phyloP scores from a whole-genome alignment of 371 early-diverging fungal genomes.

The Sporodiniella umbellata region DNA sequence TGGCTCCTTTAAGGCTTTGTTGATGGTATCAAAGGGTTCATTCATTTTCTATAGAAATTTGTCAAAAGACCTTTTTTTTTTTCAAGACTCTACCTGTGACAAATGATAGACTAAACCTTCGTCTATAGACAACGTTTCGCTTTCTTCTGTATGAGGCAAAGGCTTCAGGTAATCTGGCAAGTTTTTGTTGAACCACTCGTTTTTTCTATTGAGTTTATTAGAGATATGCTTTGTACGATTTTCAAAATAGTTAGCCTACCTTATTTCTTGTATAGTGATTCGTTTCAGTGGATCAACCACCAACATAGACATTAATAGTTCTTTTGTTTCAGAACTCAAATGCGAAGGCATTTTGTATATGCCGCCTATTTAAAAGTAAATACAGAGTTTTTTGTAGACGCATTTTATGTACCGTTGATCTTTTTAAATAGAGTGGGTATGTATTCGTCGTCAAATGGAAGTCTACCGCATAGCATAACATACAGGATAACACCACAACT shows the following conservation, averaged over 20 bases:
- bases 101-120: constrained; percentile 75
- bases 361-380: constrained; percentile 57
- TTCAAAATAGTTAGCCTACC: too few species aligned
- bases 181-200: constrained; percentile 87
- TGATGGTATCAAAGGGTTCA: constrained; percentile 64
- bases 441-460: constrained; percentile 99
- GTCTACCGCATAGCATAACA: constrained; percentile 98
- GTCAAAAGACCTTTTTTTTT: background rate
- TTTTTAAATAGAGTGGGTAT: constrained; percentile 94
- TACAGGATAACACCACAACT: constrained; percentile 98
- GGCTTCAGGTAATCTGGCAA: constrained; percentile 90
- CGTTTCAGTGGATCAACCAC: constrained; percentile 95
- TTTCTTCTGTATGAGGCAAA: constrained; percentile 64
- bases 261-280: constrained; percentile 87
- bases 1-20: constrained; percentile 67
- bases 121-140: constrained; percentile 63
- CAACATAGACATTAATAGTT: constrained; percentile 88
- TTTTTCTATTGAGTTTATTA: too few species aligned
- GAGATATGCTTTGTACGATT: too few species aligned
- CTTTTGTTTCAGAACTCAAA: constrained; percentile 78
- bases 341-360: constrained; percentile 88
- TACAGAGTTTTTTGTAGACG: background rate
- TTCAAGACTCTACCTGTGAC: constrained; percentile 46
- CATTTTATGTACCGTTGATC: constrained; percentile 59
- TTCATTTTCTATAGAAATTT: constrained; percentile 67